Evolutionary conservation across 2,329 filamentous ascomycete species (phyloP), one percentile per base, ranked within the genome.

Genomic region (Calonectria naviculata): DNA sequence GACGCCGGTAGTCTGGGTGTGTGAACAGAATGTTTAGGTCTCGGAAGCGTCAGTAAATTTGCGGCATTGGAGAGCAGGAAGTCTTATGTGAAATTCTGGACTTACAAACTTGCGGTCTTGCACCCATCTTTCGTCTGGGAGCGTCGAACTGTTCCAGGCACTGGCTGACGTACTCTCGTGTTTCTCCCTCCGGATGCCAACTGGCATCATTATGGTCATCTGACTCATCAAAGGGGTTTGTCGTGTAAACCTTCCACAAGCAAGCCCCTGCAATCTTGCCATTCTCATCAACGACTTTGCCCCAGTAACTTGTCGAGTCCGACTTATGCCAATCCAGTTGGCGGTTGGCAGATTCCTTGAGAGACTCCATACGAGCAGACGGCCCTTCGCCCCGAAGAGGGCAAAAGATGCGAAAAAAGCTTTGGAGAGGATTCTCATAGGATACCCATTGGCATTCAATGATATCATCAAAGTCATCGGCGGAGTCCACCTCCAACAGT

Each of bases 381-480:
- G 69, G 74, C 9, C 73, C 74, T 12, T 72, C 31, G 3, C 67
- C 74, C 0, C 29, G 26, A 3, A 78, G 36, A 0, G 71, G 74
- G n/a, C 74, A 78, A 8, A 78, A 75, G 54, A 78, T 70, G 58
- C 75, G 73, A 21, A 72, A 76, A 56, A 77, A 77, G 0, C 24
- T 68, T 17, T 75, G 74, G 9, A 56, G 49, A 0, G 75, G 71
- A 4, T 68, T 67, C 26, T 76, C 73, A 9, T 75, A 77, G 2
- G 71, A 54, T 3, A 42, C 28, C 71, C 74, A 76, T 65, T 76
- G 71, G 2, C 71, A 75, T 7, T 72, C 67, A n/a, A 77, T 72
- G n/a, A 75, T 46, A 26, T 75, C 63, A 26, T 61, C 63, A 44
- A 77, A 77, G 58, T 77, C 75, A 0, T 62, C 28, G 15, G 67